Evolutionary conservation across 805 yeast species (phyloP).

Genomic region (Metschnikowia noctiluminum): DNA sequence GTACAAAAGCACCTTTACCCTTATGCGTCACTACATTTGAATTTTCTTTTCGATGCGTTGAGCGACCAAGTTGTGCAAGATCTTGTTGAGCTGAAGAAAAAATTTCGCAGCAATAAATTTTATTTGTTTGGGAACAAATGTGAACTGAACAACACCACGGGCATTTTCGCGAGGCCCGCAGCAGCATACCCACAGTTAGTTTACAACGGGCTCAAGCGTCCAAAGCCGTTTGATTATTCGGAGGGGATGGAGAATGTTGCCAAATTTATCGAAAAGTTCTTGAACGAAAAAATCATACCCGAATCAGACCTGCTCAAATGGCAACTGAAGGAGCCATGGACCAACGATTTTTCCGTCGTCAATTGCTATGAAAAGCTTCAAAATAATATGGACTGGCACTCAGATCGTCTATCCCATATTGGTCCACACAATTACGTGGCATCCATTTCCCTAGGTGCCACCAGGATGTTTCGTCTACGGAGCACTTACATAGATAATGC

Average conservation of each 20-base stretch:
- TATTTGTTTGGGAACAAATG: constrained; percentile 62
- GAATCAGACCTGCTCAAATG: constrained; percentile 32
- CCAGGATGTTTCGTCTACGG: constrained; percentile 62
- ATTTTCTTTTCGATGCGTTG: constrained; percentile 49
- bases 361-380: constrained; percentile 51
- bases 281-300: constrained; percentile 32
- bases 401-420: constrained; percentile 66
- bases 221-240: constrained; percentile 31
- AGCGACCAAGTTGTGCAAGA: constrained; percentile 45
- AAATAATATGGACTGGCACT: constrained; percentile 67
- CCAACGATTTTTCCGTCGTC: constrained; percentile 50
- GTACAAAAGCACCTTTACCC: constrained; percentile 45
- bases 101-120: constrained; percentile 46
- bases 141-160: constrained; percentile 52
- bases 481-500: constrained; percentile 32
- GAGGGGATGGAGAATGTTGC: constrained; percentile 38
- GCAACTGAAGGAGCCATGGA: constrained; percentile 45
- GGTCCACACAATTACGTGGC: constrained; percentile 73
- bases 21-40: constrained; percentile 46
- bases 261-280: constrained; percentile 37
- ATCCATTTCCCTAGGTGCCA: constrained; percentile 65
- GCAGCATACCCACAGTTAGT: constrained; percentile 20
- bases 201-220: constrained; percentile 42
- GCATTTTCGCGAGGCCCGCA: constrained; percentile 18
- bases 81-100: constrained; percentile 38